Evolutionary conservation across 805 yeast species (phyloP), one percentile per base, ranked within the genome.

Genomic region (Lachancea fermentati): DNA sequence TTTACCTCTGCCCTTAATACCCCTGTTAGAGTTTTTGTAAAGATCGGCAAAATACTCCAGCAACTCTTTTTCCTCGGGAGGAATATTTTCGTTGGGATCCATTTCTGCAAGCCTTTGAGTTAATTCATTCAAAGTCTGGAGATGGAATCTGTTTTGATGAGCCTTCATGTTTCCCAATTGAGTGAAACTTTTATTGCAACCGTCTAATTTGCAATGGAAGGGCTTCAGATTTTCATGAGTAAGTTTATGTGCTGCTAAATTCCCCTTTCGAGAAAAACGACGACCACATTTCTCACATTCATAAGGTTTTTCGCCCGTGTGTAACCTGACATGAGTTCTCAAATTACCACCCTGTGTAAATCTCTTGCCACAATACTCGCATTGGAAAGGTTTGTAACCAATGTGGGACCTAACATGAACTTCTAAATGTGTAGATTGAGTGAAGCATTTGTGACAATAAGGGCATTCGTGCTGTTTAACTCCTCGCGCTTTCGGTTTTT

Each of bases 101-200:
- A 79, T 62, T 48, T 76, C 79, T 1, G 91, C 88, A 46, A 84
- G 63, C 49, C 71, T 76, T 43, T 70, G 75, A 1, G 94, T 85
- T 57, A 88, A 67, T 24, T 67, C 68, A 49, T 78, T 78, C 47
- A 91, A 68, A 0, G 94, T 80, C 12, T 75, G 76, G 48, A 79
- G 63, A 61, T 88, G 97, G 57, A 88, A 87, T 51, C 89, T 72
- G 63, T 89, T 91, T 58, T 89, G 97, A 62, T 91, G 97, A 1
- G 95, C 85, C 63, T 91, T 89, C 69, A 89, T 72, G 56, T 89
- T 89, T 3, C 97, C 97, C 52, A 89, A 69, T 66, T 89, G 97
- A 1, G 96, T 85, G 55, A 89, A 89, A 4, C 82, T 73, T 65
- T 87, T 88, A 49, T 76, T 79, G 65, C 97, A 89, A 43, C 73